phyloP scores from a whole-genome alignment of 345 rosid species.

The Corchorus capsularis region DNA sequence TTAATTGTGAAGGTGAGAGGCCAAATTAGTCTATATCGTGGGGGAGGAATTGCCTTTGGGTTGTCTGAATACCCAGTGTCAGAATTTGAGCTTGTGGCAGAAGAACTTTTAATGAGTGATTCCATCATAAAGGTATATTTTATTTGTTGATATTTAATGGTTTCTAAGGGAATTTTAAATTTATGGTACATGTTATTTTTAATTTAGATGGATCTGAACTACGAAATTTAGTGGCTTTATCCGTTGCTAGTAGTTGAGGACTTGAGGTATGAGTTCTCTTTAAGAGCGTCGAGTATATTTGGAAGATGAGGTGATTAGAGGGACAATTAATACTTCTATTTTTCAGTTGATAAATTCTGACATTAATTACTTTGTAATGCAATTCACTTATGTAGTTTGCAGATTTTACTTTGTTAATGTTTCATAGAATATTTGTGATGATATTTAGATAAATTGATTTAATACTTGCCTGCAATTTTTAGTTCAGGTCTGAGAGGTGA shows the following conservation, averaged over 20 bases:
- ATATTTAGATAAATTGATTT: neutral
- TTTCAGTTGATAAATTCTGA: neutral
- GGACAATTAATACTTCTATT: neutral
- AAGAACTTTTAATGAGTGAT: constrained; percentile 96
- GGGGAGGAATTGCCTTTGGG: constrained; percentile 90
- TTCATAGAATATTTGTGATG: neutral
- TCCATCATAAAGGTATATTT: constrained; percentile 82
- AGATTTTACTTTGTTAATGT: neutral
- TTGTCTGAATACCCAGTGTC: constrained; percentile 80
- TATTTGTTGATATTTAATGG: constrained; percentile 23
- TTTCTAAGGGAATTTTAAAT: neutral
- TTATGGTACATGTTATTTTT: neutral
- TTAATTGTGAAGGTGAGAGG: constrained; percentile 80
- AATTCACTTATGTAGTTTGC: neutral
- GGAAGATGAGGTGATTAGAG: neutral
- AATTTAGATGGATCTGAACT: constrained; percentile 2
- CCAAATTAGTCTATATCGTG: constrained; percentile 80
- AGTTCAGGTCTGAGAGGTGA: neutral
- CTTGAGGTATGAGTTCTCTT: neutral
- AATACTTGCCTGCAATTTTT: neutral
- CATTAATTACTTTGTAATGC: neutral
- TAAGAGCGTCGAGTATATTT: neutral
- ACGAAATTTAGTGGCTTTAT: neutral
- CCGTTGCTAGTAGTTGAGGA: neutral
- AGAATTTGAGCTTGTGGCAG: constrained; percentile 97